These are phyloP conservation scores for Globisporangium okanoganense DNA, from an alignment of 352 stramenopile species.

Conservation along the genomic window DNA sequence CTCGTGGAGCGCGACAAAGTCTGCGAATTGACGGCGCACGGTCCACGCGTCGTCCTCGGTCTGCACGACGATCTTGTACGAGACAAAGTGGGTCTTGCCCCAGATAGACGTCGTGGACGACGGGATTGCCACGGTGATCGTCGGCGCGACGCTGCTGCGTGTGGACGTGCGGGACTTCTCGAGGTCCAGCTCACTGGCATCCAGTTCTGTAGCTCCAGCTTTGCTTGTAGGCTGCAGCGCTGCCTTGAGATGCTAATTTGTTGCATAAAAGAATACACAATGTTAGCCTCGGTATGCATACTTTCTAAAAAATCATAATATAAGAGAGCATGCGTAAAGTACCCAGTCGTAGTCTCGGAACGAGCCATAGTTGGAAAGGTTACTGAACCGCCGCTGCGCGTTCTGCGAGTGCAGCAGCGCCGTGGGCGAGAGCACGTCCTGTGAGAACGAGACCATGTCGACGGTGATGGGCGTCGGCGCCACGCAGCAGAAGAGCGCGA, in stretches of 20 bases:
- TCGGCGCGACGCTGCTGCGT: constrained; percentile 18
- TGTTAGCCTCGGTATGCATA: not conserved
- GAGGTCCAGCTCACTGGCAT: not conserved
- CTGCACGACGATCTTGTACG: constrained; percentile 71
- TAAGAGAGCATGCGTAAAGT: not conserved
- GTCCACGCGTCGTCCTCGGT: constrained; percentile 71
- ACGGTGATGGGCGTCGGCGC: constrained; percentile 42
- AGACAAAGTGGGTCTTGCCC: constrained; percentile 67
- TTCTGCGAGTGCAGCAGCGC: constrained; percentile 47
- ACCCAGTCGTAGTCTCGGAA: constrained; percentile 42
- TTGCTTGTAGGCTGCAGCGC: not conserved
- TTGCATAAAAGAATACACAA: not conserved
- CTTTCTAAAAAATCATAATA: not conserved
- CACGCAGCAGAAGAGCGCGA: constrained; percentile 51
- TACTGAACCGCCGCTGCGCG: constrained; percentile 27
- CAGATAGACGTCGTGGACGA: constrained; percentile 64
- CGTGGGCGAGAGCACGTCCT: constrained; percentile 46
- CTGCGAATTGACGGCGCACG: constrained; percentile 55
- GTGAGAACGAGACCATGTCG: constrained; percentile 44
- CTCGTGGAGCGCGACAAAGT: constrained; percentile 61
- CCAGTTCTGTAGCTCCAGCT: not conserved
- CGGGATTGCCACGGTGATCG: constrained; percentile 60
- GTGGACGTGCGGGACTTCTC: constrained; percentile 13
- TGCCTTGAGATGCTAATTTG: not conserved
- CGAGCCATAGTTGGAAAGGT: constrained; percentile 49